These are phyloP conservation scores for Cystobasidium onofrii DNA, from an alignment of 768 basidiomycete genomes.

Conservation along the genomic window DNA sequence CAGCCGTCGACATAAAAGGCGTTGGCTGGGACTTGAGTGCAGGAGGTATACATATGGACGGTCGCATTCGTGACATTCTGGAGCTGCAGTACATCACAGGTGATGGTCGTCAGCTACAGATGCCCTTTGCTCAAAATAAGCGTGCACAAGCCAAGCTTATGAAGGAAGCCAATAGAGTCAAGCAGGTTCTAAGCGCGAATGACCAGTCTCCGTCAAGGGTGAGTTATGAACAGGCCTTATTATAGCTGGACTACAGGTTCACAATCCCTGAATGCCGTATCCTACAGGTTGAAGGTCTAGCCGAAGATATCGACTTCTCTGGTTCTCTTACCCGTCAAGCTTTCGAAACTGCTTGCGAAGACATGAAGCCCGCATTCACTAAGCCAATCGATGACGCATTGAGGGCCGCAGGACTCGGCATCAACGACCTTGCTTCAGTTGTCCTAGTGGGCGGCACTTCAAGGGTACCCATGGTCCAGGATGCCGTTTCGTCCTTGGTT, in stretches of 20 bases:
- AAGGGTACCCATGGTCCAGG: slow-evolving; percentile 82
- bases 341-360: slow-evolving; percentile 68
- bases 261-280: background rate
- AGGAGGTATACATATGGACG: slow-evolving; percentile 79
- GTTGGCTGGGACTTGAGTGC: slow-evolving; percentile 68
- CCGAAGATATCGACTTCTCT: slow-evolving; percentile 83
- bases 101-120: slow-evolving; percentile 49
- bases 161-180: slow-evolving; percentile 87
- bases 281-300: slow-evolving; percentile 74
- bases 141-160: slow-evolving; percentile 84
- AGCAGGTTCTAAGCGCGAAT: slow-evolving; percentile 88
- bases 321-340: slow-evolving; percentile 63
- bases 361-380: slow-evolving; percentile 58
- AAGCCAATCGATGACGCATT: slow-evolving; percentile 70
- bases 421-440: slow-evolving; percentile 72
- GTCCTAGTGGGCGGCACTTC: slow-evolving; percentile 88
- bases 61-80: slow-evolving; percentile 70
- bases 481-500: slow-evolving; percentile 65
- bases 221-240: slow-evolving; percentile 41
- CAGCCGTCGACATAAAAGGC: slow-evolving; percentile 60
- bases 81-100: slow-evolving; percentile 65
- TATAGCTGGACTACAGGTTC: background rate
- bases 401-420: slow-evolving; percentile 56
- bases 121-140: slow-evolving; percentile 58
- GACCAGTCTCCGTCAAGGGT: slow-evolving; percentile 66